phyloP scores from a whole-genome alignment of 1,284 basidiomycete genomes.

The Irpex sp. region DNA sequence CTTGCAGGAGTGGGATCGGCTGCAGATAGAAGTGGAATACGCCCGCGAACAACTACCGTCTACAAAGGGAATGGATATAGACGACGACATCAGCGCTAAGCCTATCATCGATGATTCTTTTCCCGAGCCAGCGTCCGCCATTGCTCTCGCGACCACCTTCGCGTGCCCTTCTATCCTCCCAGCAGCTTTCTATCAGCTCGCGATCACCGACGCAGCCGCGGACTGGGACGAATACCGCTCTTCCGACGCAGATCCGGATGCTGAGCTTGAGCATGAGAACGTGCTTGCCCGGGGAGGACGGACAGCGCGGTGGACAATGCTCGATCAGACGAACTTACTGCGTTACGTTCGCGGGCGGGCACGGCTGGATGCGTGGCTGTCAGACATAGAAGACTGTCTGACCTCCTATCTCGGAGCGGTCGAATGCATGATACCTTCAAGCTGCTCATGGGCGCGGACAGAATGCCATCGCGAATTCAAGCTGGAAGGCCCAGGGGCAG shows the following conservation, averaged over 20 bases:
- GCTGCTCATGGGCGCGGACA: constrained; percentile 8
- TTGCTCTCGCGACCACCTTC: constrained; percentile 60
- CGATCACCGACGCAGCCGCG: constrained; percentile 3
- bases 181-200: constrained; percentile 62
- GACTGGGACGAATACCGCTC: constrained; percentile 10
- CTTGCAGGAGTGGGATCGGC: constrained; percentile 53
- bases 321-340: constrained; percentile 10
- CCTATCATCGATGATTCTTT: constrained; percentile 9
- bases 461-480: constrained; percentile 5
- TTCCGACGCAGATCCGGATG: not conserved
- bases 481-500: constrained; percentile 9
- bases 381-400: constrained; percentile 11
- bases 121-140: constrained; percentile 42
- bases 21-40: constrained; percentile 13
- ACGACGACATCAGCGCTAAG: not conserved
- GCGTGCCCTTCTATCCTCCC: constrained; percentile 48
- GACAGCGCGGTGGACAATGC: constrained; percentile 13
- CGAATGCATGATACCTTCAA: constrained; percentile 7
- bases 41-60: not conserved
- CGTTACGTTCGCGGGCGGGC: constrained; percentile 13
- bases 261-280: constrained; percentile 6
- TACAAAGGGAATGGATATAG: not conserved
- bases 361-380: constrained; percentile 7
- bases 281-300: constrained; percentile 9
- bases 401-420: constrained; percentile 9